Evolutionary conservation across 73 alveolate species (phyloP).

Genomic region (Paramecium biaurelia): DNA sequence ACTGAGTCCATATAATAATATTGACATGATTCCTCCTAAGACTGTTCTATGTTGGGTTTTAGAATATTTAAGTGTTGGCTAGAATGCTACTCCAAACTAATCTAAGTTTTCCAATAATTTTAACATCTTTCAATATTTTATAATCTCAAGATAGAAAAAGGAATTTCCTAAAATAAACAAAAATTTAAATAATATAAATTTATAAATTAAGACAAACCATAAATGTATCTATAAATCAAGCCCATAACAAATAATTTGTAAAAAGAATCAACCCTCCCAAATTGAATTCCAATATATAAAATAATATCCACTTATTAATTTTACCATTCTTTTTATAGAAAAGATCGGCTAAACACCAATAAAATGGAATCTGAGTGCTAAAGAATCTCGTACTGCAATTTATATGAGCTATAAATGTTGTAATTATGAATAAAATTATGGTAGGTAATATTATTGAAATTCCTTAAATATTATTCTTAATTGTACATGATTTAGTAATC

Average conservation of each 20-base stretch:
- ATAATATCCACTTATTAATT: neutral
- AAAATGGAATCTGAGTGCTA: neutral
- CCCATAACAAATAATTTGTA: constrained; percentile 11
- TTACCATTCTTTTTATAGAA: neutral
- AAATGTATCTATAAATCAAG: neutral
- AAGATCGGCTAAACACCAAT: constrained; percentile 6
- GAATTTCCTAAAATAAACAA: neutral
- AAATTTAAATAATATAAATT: neutral
- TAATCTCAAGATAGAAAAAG: neutral
- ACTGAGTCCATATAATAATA: neutral
- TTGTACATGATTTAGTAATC: neutral
- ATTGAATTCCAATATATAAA: neutral
- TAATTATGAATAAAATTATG: neutral
- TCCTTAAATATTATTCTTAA: neutral
- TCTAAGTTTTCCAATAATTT: neutral
- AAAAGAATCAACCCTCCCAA: constrained; percentile 1
- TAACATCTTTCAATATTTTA: neutral
- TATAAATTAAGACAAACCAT: neutral
- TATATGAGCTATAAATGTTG: neutral
- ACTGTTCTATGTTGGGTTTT: neutral
- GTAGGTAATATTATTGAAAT: neutral
- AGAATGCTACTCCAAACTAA: neutral
- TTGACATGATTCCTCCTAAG: neutral
- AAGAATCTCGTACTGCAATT: constrained; percentile 32
- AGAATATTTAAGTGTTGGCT: neutral